Percentiles rank a stretch among this genome's conserved stretches.
phyloP scores from a whole-genome alignment of 768 basidiomycete genomes.

The Serendipita vermifera region DNA sequence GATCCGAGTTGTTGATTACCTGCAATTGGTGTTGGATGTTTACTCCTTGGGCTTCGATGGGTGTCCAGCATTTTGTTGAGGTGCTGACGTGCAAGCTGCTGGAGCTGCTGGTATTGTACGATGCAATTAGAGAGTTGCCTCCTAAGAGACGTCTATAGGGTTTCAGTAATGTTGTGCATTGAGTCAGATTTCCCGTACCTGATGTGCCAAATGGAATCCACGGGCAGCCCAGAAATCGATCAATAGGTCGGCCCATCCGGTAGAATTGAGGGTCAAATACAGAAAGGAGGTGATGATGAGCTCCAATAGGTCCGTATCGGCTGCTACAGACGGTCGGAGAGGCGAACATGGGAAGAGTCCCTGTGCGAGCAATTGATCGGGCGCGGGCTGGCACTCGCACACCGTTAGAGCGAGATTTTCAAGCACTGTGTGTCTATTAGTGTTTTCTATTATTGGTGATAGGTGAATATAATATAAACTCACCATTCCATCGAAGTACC shows the following conservation, averaged over 20 bases:
- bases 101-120: neutral
- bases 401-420: too few species aligned
- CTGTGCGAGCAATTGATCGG: neutral
- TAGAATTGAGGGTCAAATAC: conserved; percentile 9
- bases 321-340: conserved; percentile 1
- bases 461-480: too few species aligned
- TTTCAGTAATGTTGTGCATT: neutral
- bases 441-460: too few species aligned
- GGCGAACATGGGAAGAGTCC: conserved; percentile 13
- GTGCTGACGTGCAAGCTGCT: too few species aligned
- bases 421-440: too few species aligned
- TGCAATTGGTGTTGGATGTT: too few species aligned
- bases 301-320: conserved; percentile 11
- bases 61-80: neutral
- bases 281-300: neutral
- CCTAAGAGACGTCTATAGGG: neutral
- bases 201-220: neutral
- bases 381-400: neutral
- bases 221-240: neutral
- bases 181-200: neutral
- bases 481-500: too few species aligned
- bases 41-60: neutral
- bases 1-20: too few species aligned
- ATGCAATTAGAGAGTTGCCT: neutral
- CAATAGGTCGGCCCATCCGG: conserved; percentile 9